Evolutionary conservation across 371 early-diverging fungal genomes (phyloP).

Genomic region (Syncephalis plumigaleata): DNA sequence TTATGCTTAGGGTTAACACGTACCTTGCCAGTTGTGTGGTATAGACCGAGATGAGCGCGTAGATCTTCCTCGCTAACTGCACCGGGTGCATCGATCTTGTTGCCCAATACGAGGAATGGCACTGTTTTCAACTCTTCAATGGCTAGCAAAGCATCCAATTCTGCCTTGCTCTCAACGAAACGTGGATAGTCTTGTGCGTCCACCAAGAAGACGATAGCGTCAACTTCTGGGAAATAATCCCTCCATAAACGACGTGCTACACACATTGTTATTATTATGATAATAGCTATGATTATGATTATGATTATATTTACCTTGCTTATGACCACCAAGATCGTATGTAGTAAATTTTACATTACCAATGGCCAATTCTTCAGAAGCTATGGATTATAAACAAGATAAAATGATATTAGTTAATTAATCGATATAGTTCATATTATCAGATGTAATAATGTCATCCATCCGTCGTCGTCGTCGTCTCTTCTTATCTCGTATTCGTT

Average conservation of each 20-base stretch:
- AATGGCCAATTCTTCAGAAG: conserved; percentile 91
- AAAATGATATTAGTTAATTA: neutral
- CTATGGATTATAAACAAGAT: conserved; percentile 25
- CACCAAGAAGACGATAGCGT: conserved; percentile 92
- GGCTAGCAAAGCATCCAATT: conserved; percentile 85
- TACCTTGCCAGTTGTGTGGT: conserved; percentile 91
- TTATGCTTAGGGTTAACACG: no score
- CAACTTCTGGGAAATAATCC: conserved; percentile 95
- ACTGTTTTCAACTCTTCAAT: conserved; percentile 82
- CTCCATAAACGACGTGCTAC: conserved; percentile 92
- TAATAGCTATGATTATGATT: no score
- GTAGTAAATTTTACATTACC: conserved; percentile 94
- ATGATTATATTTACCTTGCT: conserved; percentile 40
- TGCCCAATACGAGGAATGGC: conserved; percentile 92
- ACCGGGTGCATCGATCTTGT: conserved; percentile 92
- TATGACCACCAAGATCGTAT: conserved; percentile 94
- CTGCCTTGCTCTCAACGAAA: conserved; percentile 80
- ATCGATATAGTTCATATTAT: neutral
- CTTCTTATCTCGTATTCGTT: neutral
- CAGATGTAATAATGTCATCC: no score
- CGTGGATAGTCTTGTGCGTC: conserved; percentile 78
- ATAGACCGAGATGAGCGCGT: conserved; percentile 69
- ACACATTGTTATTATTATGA: neutral
- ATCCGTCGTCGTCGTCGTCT: no score
- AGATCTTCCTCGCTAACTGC: conserved; percentile 91